Evolutionary conservation across 768 basidiomycete species (phyloP), one percentile per base, ranked within the genome.

Genomic region (Termitomyces sp.): DNA sequence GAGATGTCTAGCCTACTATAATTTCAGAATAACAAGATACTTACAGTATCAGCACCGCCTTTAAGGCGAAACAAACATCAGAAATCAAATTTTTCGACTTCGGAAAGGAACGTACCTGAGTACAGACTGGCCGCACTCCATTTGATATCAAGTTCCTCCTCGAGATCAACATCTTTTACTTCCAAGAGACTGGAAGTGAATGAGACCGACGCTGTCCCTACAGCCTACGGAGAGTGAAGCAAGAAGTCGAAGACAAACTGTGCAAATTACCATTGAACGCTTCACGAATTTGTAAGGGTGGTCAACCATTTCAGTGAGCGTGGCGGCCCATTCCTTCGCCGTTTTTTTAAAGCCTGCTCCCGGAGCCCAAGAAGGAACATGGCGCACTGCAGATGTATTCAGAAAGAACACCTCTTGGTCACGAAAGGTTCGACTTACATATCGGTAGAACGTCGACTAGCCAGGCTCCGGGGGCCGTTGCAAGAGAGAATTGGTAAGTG

Each of bases 351-450:
- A 88, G 5, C 71, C 72, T 28, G 83, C 83, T 24, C 85, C 85
- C 22, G 86, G 86, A 61, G 85, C 76, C 85, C 86, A 88, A 26
- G 73, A 68, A 34, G 86, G 86, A 45, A 86, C 64, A 61, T 85
- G 71, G 49, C 76, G 75, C 63, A 88, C 86, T 87, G 53, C 15
- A 20, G 48, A 50, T 9, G 52, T 42, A 31, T 55, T 29, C 55
- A 28, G 12, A 33, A 51, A 26, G 7, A 34, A 39, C 34, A 5
- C 28, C 1, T 13, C 0, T 29, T 54, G n/a, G 13, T 26, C 7
- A 24, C 7, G 22, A 26, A 45, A 45, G 15, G 51, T 29, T 41
- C 3, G n/a, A 59, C 74, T 64, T 69, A 82, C 81, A 67, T 39
- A 72, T 67, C 37, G 82, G 82, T 29, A 82, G 68, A 47, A 81